Evolutionary conservation across 163 green algal species (phyloP).

Genomic region (Trebouxiophyceae sp.): DNA sequence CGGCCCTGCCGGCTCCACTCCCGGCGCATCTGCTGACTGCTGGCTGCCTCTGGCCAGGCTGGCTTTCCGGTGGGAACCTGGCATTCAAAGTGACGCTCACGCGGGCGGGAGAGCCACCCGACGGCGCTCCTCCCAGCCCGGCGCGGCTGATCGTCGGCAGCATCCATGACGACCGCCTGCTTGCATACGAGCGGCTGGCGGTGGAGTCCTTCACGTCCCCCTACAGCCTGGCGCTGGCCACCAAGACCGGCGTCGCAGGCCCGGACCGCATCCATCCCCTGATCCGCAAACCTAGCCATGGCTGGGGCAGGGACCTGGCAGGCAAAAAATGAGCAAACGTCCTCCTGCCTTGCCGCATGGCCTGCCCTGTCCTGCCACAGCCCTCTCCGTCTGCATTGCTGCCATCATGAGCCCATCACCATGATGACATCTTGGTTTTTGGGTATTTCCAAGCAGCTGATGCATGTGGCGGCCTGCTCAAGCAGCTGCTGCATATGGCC

Average conservation of each 20-base stretch:
- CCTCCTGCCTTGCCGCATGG: neutral
- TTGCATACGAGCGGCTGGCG: conserved; percentile 37
- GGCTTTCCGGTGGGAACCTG: neutral
- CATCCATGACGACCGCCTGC: conserved; percentile 42
- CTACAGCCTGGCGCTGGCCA: conserved; percentile 7
- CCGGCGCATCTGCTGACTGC: neutral
- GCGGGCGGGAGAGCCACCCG: neutral
- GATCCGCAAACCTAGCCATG: too few relatives aligned
- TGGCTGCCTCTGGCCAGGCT: neutral
- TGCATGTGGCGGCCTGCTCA: neutral
- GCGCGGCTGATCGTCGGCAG: conserved; percentile 43
- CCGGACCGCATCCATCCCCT: neutral
- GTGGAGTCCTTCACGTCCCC: conserved; percentile 56
- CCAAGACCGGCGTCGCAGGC: neutral
- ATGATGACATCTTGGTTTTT: neutral
- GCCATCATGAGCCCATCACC: neutral
- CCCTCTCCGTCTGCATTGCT: neutral
- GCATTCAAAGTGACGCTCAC: neutral
- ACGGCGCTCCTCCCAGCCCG: conserved; percentile 1
- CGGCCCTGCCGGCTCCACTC: neutral
- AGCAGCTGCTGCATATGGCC: too few relatives aligned
- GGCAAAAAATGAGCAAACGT: too few relatives aligned
- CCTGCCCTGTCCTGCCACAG: neutral
- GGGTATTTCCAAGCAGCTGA: neutral
- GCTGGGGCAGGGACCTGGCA: too few relatives aligned